A percentile compares a stretch with the other conserved stretches of the same genome.
These are phyloP conservation scores for Coniochaeta prunicola DNA, from an alignment of 2,329 filamentous ascomycete genomes.

Conservation along the genomic window DNA sequence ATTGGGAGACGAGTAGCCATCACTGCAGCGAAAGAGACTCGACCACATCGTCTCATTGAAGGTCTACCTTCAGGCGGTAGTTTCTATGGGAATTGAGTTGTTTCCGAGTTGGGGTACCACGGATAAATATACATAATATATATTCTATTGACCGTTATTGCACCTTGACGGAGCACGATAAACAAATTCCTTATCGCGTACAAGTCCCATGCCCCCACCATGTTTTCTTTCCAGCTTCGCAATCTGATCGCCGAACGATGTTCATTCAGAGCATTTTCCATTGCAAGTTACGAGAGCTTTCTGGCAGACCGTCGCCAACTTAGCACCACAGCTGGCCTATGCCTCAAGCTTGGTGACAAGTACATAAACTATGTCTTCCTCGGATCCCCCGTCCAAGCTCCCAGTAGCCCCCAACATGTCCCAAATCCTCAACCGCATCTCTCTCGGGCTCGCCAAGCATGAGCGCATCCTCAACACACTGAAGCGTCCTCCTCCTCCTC, in stretches of 20 bases:
- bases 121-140: neutral
- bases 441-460: conserved; percentile 28
- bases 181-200: neutral
- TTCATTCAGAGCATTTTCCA: neutral
- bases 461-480: conserved; percentile 23
- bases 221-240: neutral
- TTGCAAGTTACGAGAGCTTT: too few relatives aligned
- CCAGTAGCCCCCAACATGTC: conserved; percentile 28
- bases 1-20: neutral
- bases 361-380: neutral
- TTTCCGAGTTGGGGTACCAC: neutral
- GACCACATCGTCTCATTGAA: too few relatives aligned
- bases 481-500: conserved; percentile 6
- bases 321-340: too few relatives aligned
- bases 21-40: too few relatives aligned
- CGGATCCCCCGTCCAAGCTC: conserved; percentile 10
- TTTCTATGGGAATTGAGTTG: neutral
- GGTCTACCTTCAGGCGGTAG: neutral
- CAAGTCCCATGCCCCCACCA: neutral
- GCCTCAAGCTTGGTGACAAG: neutral
- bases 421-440: conserved; percentile 33
- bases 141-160: neutral
- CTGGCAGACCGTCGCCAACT: too few relatives aligned
- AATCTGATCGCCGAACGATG: neutral
- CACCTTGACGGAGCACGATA: neutral